Base-by-base conservation (phyloP, 1,284 basidiomycete species). In the Hemileia vastatrix region DNA sequence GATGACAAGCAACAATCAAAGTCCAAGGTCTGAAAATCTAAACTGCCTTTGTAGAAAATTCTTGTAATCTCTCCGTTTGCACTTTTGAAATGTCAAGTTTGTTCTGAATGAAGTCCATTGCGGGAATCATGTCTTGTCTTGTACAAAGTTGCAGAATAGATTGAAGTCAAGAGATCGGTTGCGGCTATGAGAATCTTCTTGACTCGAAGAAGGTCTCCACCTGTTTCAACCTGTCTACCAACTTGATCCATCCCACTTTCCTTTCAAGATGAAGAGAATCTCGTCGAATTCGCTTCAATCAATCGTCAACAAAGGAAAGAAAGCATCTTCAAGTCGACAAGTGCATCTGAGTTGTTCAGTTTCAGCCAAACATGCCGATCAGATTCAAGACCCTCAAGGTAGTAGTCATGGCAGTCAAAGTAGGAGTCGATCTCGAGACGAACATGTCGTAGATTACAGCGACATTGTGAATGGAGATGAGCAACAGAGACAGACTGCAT, bases 1-100 rank as follows among this genome's bases (percentile, higher is more conserved):
- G 56, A 49, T 19, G 48, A 58, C 15, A 55, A 40, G 54, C 36
- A 44, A 44, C 11, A 36, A 40, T 54, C 27, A 23, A 19, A 21
- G 52, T n/a, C 50, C n/a, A n/a, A n/a, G n/a, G n/a, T n/a, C n/a
- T n/a, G n/a, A n/a, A n/a, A 23, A 47, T 23, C 45, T 18, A 19
- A 18, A 23, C 21, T 23, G 21, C 21, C 45, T 23, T 3, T 23
- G 45, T 47, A 18, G 18, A 18, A 18, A 18, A 18, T 47, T 47
- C 45, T 18, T 23, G 18, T 47, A 19, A 47, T 23, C 27, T 27
- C 27, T 27, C 27, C 27, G 27, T 27, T 27, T 27, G 27, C 27
- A 27, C 27, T 27, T 27, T 27, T 27, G 27, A 27, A 27, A 27
- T 27, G 27, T 27, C 27, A 27, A 27, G 27, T 27, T 27, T 27